Conservation (phyloP, 441 rosid genomes). For the Bocquillonia castaneifolia region DNA sequence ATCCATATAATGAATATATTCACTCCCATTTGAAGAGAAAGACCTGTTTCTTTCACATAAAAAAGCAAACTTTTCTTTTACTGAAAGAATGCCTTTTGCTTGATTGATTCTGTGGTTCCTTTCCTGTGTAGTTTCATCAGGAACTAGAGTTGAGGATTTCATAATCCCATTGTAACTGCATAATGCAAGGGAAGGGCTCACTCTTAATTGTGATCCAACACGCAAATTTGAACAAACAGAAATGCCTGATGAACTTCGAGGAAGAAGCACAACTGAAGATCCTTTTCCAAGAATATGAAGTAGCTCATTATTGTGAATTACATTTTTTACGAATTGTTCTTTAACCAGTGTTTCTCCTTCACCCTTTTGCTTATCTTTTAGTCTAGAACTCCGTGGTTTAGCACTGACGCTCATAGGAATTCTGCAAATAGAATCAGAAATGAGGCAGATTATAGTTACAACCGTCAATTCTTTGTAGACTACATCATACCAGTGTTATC, state of each 20-base stretch:
- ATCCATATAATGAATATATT: constrained; percentile 19
- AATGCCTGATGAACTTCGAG: constrained; percentile 65
- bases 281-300: constrained; percentile 79
- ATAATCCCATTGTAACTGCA: constrained; percentile 35
- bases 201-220: constrained; percentile 59
- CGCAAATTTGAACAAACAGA: constrained; percentile 69
- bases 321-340: constrained; percentile 67
- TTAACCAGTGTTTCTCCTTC: constrained; percentile 86
- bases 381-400: constrained; percentile 89
- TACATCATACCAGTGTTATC: neutral
- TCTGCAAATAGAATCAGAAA: constrained; percentile 42
- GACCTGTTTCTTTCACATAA: constrained; percentile 49
- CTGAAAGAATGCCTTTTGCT: constrained; percentile 39
- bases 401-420: constrained; percentile 42
- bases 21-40: constrained; percentile 33
- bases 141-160: constrained; percentile 37
- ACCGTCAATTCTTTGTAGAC: constrained; percentile 1
- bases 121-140: constrained; percentile 33
- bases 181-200: constrained; percentile 37
- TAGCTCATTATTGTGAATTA: constrained; percentile 59
- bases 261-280: constrained; percentile 70
- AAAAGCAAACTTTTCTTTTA: constrained; percentile 58
- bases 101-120: constrained; percentile 33
- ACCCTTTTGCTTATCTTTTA: constrained; percentile 83
- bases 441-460: constrained; percentile 7